Evolutionary conservation across 2,329 filamentous ascomycete genomes (phyloP).

Genomic region (Lizonia empirigonia): DNA sequence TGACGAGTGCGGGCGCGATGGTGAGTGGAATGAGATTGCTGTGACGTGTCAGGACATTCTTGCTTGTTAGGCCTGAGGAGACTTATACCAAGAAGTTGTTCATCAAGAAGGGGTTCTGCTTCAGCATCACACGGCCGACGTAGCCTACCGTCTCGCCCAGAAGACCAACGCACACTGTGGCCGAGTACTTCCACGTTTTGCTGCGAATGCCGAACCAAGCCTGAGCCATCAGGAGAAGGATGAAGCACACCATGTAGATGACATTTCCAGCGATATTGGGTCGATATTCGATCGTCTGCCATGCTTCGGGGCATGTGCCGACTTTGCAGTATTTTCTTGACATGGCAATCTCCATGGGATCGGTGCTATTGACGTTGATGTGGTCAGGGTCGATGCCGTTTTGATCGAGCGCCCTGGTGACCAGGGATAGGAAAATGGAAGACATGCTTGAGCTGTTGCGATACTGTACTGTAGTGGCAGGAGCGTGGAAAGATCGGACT

Average conservation of each 20-base stretch:
- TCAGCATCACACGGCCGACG: constrained; percentile 57
- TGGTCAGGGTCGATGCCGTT: constrained; percentile 32
- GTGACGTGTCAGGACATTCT: constrained; percentile 6
- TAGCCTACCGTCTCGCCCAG: constrained; percentile 62
- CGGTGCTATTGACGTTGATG: constrained; percentile 25
- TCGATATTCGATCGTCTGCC: constrained; percentile 58
- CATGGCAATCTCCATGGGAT: constrained; percentile 23
- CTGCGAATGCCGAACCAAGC: constrained; percentile 55
- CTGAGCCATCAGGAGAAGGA: constrained; percentile 54
- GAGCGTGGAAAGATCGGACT: too few species aligned
- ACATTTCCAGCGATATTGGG: constrained; percentile 58
- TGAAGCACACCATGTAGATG: constrained; percentile 58
- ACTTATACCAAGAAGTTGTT: constrained; percentile 58
- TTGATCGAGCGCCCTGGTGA: constrained; percentile 13
- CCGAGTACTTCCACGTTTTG: constrained; percentile 60
- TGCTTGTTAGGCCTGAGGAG: background rate
- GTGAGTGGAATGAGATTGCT: constrained; percentile 62
- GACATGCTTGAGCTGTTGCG: background rate
- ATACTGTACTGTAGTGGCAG: too few species aligned
- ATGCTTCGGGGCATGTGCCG: constrained; percentile 53
- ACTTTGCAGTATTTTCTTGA: constrained; percentile 34
- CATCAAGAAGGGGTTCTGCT: constrained; percentile 57
- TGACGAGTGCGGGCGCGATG: constrained; percentile 60
- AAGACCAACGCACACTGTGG: constrained; percentile 53
- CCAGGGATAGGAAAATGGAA: background rate